Evolutionary conservation across 2,329 filamentous ascomycete species (phyloP).

Genomic region (Diaporthe destruens): DNA sequence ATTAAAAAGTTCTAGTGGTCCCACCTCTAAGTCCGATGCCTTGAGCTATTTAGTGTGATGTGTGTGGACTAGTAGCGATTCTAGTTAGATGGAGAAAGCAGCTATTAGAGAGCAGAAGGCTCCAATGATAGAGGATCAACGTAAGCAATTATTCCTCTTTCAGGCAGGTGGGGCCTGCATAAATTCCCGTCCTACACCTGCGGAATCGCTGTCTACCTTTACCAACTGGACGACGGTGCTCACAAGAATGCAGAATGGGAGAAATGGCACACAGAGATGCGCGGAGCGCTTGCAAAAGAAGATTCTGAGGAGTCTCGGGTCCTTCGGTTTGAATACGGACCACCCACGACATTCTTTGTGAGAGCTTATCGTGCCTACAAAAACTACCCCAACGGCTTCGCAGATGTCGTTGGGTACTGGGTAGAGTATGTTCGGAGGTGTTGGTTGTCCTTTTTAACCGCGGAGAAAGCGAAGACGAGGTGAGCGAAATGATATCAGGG

Average conservation of each 20-base stretch:
- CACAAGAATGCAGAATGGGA: conserved; percentile 45
- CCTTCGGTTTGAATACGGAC: conserved; percentile 27
- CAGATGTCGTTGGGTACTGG: conserved; percentile 49
- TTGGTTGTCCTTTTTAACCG: conserved; percentile 45
- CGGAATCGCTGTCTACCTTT: conserved; percentile 46
- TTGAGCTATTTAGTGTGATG: background rate
- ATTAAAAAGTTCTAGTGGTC: too few species aligned
- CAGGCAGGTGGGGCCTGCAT: conserved; percentile 10
- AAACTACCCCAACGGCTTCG: conserved; percentile 49
- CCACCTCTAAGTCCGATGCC: too few species aligned
- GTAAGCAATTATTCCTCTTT: conserved; percentile 12
- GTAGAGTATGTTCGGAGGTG: conserved; percentile 48
- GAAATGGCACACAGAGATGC: conserved; percentile 1
- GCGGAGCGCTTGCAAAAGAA: conserved; percentile 43
- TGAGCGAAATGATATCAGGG: background rate
- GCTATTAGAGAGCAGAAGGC: background rate
- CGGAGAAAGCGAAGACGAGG: conserved; percentile 13
- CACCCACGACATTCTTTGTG: conserved; percentile 49
- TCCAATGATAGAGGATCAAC: conserved; percentile 15
- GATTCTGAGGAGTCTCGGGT: conserved; percentile 31
- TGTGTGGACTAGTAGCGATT: background rate
- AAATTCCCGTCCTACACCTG: background rate
- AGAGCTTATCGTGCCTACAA: conserved; percentile 46
- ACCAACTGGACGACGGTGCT: conserved; percentile 41
- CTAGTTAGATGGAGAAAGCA: background rate